Evolutionary conservation across 345 rosid species (phyloP).

Genomic region (Turritis glabra): DNA sequence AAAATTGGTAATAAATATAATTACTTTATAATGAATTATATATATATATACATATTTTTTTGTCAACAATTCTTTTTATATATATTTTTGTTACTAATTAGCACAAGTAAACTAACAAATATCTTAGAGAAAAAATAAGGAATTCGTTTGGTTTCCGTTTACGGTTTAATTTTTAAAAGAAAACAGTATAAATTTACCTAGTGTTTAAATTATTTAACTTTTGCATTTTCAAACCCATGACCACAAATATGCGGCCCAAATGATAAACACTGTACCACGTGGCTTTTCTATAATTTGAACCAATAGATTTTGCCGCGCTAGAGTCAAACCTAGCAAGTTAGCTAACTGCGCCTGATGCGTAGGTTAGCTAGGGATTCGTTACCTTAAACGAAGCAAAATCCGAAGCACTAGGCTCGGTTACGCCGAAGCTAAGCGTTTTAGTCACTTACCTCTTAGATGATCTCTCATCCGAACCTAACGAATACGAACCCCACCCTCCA

Average conservation of each 20-base stretch:
- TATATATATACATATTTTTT: too few species aligned
- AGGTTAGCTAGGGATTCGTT: conserved; percentile 6
- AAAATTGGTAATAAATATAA: neutral
- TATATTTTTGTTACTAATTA: neutral
- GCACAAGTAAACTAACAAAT: neutral
- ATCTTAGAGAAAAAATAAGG: too few species aligned
- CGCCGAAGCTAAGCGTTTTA: conserved; percentile 8
- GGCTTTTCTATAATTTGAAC: conserved; percentile 15
- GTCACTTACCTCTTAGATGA: neutral
- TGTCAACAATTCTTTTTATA: too few species aligned
- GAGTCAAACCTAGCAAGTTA: conserved; percentile 24
- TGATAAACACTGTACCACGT: neutral
- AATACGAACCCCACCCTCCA: neutral
- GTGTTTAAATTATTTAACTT: too few species aligned
- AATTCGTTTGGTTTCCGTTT: too few species aligned
- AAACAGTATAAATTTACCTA: too few species aligned
- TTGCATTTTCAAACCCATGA: neutral
- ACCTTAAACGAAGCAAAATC: neutral
- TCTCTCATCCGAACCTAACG: conserved; percentile 21
- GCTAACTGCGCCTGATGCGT: neutral
- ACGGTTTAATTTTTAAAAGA: too few species aligned
- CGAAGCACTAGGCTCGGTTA: conserved; percentile 19
- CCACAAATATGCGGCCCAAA: neutral
- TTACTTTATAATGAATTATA: neutral
- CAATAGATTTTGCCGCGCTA: conserved; percentile 31